Evolutionary conservation across 768 basidiomycete species (phyloP).

Genomic region (Lactarius vividus): DNA sequence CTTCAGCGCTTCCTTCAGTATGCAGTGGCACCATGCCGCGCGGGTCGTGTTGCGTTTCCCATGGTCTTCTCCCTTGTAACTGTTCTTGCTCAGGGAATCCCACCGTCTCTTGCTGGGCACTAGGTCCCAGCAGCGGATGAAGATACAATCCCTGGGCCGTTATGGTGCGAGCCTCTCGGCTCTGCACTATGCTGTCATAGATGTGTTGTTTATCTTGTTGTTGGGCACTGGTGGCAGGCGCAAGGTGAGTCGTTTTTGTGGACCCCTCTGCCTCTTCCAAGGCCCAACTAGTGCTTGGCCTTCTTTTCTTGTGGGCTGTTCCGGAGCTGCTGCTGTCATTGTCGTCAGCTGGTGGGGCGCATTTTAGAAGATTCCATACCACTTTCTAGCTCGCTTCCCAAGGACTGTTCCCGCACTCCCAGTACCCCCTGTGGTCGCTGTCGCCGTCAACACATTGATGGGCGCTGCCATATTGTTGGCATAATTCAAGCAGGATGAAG

Average conservation of each 20-base stretch:
- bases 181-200: not conserved
- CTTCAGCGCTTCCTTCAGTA: not conserved
- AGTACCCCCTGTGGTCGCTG: not conserved
- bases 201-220: not conserved
- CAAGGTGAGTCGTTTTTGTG: not conserved
- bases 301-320: not conserved
- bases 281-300: not conserved
- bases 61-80: not conserved
- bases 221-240: not conserved
- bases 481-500: too few relatives aligned
- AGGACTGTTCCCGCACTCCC: not conserved
- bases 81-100: not conserved
- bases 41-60: not conserved
- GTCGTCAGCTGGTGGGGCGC: not conserved
- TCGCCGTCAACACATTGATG: not conserved
- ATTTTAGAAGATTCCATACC: not conserved
- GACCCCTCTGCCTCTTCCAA: not conserved
- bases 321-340: not conserved
- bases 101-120: not conserved
- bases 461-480: not conserved
- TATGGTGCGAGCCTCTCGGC: constrained; percentile 5
- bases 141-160: not conserved
- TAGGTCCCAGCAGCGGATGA: not conserved
- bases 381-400: not conserved
- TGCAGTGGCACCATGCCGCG: not conserved